Evolutionary conservation across 495 filamentous ascomycete genomes (phyloP).

Genomic region (Tuber indicum): DNA sequence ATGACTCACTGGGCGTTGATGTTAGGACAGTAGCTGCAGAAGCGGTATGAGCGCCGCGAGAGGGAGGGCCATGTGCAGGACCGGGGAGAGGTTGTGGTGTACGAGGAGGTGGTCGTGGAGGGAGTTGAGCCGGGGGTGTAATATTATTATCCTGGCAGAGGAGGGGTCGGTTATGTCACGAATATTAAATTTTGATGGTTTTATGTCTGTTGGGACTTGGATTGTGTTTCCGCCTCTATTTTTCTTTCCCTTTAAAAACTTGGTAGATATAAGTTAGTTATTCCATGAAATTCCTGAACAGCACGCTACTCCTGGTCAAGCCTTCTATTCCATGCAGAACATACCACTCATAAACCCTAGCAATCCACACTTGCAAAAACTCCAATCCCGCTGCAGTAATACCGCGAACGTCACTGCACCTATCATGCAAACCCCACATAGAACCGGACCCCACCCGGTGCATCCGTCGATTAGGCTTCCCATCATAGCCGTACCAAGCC

Average conservation of each 20-base stretch:
- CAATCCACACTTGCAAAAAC: neutral
- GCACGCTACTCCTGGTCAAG: neutral
- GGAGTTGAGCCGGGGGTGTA: neutral
- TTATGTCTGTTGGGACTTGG: neutral
- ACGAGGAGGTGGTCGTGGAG: slow-evolving; percentile 4
- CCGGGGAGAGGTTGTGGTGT: slow-evolving; percentile 9
- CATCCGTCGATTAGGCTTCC: neutral
- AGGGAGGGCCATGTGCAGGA: neutral
- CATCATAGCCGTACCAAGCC: neutral
- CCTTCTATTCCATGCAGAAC: neutral
- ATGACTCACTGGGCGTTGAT: slow-evolving; percentile 45
- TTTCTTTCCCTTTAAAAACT: too few species aligned
- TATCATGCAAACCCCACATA: neutral
- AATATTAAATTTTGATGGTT: neutral
- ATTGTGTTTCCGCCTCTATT: neutral
- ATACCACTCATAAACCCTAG: neutral
- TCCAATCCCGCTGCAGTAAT: neutral
- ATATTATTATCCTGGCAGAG: neutral
- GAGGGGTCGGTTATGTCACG: neutral
- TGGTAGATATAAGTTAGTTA: neutral
- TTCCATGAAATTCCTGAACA: neutral
- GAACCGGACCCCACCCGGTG: neutral
- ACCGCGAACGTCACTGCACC: neutral
- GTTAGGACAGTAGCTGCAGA: slow-evolving; percentile 43
- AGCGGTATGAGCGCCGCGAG: slow-evolving; percentile 43